These are phyloP conservation scores for Stellera chamaejasme DNA, from an alignment of 345 rosid species.

Conservation along the genomic window DNA sequence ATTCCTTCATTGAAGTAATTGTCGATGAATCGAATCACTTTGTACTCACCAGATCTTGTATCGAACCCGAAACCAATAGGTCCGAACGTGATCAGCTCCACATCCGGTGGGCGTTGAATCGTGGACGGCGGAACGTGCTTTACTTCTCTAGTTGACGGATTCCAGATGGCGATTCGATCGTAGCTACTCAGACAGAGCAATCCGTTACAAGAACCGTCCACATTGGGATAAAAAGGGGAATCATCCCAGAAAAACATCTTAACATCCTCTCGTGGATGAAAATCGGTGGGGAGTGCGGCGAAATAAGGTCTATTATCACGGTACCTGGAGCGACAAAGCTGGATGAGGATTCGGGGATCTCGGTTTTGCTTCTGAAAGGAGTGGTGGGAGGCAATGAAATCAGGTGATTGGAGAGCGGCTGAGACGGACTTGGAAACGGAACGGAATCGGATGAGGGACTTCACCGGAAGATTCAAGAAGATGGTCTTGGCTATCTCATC, in stretches of 20 bases:
- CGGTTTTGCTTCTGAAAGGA: background rate
- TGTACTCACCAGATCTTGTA: background rate
- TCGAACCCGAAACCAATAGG: constrained; percentile 1
- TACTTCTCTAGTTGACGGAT: constrained; percentile 3
- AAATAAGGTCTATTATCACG: background rate
- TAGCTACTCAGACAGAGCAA: background rate
- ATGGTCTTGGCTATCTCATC: background rate
- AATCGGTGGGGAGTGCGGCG: background rate
- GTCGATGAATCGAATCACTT: constrained; percentile 2
- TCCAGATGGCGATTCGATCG: constrained; percentile 3
- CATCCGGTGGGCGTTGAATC: background rate
- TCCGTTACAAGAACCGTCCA: constrained; percentile 10
- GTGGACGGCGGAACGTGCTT: constrained; percentile 1
- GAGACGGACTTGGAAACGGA: constrained; percentile 3
- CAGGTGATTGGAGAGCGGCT: background rate
- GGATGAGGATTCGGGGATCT: background rate
- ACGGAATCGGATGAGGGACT: constrained; percentile 11
- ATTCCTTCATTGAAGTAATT: background rate
- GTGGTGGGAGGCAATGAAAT: constrained; percentile 1
- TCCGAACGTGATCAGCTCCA: background rate
- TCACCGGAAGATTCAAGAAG: constrained; percentile 1
- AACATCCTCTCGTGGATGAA: background rate
- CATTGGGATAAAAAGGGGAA: background rate
- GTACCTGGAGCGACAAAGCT: background rate
- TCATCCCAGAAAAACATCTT: background rate